These are phyloP conservation scores for Cairneyella variabilis DNA, from an alignment of 495 filamentous ascomycete species.

Conservation along the genomic window DNA sequence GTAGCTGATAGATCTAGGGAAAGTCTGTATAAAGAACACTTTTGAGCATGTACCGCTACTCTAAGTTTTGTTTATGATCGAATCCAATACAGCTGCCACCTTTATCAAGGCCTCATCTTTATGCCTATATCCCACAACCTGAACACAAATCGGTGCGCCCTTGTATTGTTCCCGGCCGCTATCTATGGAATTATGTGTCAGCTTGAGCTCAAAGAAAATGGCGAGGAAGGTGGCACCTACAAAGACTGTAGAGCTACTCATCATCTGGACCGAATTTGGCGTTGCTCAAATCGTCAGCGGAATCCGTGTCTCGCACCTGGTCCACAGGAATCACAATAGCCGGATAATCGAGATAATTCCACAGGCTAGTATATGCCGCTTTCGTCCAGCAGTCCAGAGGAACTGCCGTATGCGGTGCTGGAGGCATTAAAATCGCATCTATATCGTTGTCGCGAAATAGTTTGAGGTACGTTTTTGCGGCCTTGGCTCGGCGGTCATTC, in stretches of 20 bases:
- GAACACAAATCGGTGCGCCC: conserved; percentile 9
- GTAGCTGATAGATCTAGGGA: too few relatives aligned
- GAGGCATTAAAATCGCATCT: conserved; percentile 30
- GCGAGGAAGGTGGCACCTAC: conserved; percentile 1
- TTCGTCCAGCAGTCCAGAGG: conserved; percentile 28
- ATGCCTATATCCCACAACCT: conserved; percentile 11
- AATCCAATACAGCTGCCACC: conserved; percentile 3
- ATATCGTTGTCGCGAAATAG: conserved; percentile 16
- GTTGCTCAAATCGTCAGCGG: conserved; percentile 6
- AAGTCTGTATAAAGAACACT: too few relatives aligned
- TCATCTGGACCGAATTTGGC: conserved; percentile 10
- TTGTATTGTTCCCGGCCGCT: conserved; percentile 7
- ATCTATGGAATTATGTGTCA: neutral
- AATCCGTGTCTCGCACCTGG: conserved; percentile 2
- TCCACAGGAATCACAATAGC: conserved; percentile 18
- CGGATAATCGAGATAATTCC: conserved; percentile 25
- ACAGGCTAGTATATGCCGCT: conserved; percentile 32
- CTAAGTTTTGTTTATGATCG: conserved; percentile 11
- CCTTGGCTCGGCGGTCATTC: neutral
- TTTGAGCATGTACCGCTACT: too few relatives aligned
- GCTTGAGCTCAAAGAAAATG: neutral
- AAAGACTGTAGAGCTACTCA: conserved; percentile 8
- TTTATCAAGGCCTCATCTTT: conserved; percentile 7
- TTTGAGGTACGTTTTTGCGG: conserved; percentile 1
- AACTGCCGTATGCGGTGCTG: conserved; percentile 32